Percentiles rank a stretch among this genome's conserved stretches.
Conservation (phyloP, 2,329 filamentous ascomycete species). For the Byssothecium circinans region DNA sequence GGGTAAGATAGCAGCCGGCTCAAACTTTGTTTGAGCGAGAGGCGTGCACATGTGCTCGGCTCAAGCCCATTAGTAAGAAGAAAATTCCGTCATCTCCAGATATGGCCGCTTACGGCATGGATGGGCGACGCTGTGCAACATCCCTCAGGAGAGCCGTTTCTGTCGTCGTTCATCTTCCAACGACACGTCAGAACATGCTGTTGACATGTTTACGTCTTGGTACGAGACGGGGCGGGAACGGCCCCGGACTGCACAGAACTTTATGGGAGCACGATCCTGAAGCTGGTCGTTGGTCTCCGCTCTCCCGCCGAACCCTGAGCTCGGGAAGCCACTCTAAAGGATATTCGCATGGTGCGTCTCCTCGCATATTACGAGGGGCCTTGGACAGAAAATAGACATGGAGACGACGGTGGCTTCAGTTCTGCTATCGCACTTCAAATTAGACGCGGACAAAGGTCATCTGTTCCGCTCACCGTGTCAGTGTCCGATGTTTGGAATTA, state of each 20-base stretch:
- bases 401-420: constrained; percentile 12
- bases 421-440: constrained; percentile 3
- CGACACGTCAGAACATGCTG: neutral
- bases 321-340: constrained; percentile 17
- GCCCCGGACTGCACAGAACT: constrained; percentile 26
- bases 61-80: constrained; percentile 31
- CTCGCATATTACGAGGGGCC: neutral
- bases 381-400: constrained; percentile 2
- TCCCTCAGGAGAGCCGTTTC: constrained; percentile 9
- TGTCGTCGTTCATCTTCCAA: neutral
- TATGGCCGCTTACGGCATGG: constrained; percentile 7
- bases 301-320: constrained; percentile 23
- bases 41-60: constrained; percentile 24
- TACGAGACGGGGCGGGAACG: constrained; percentile 36
- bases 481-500: neutral
- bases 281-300: constrained; percentile 26
- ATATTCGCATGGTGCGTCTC: no score
- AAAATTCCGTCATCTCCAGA: constrained; percentile 16
- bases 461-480: constrained; percentile 6
- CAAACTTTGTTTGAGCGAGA: constrained; percentile 33
- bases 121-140: constrained; percentile 1
- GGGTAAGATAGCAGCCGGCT: constrained; percentile 28
- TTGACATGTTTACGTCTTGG: constrained; percentile 13
- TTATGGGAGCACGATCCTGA: constrained; percentile 36
- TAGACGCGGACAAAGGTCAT: constrained; percentile 1